Evolutionary conservation across 257 asterid genomes (phyloP).

Genomic region (Leptodermis oblonga): DNA sequence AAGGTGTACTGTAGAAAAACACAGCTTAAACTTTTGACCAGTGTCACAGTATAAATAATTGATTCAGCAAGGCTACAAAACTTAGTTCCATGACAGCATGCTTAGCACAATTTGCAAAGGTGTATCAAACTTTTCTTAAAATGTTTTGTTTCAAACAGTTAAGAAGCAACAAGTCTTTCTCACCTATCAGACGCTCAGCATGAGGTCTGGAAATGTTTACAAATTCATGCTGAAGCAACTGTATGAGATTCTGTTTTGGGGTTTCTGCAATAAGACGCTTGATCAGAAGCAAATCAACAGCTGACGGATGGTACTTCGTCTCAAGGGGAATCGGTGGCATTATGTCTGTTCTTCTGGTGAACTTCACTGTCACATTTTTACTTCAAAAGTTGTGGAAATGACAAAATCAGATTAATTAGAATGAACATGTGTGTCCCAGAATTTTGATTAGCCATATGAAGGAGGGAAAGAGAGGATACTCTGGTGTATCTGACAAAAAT

Average conservation of each 20-base stretch:
- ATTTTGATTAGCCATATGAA: not conserved
- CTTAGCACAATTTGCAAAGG: not conserved
- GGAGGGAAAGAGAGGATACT: constrained; percentile 46
- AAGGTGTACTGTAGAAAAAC: not conserved
- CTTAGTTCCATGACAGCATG: not conserved
- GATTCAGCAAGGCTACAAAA: not conserved
- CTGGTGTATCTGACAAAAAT: constrained; percentile 77
- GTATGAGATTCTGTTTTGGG: constrained; percentile 63
- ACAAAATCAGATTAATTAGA: constrained; percentile 5
- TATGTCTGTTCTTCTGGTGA: constrained; percentile 80
- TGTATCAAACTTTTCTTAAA: not conserved
- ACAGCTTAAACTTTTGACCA: not conserved
- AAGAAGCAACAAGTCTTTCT: constrained; percentile 14
- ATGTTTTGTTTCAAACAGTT: not conserved
- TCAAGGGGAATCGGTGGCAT: constrained; percentile 93
- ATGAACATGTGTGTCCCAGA: constrained; percentile 11
- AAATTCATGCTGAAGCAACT: constrained; percentile 89
- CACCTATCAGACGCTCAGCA: constrained; percentile 88
- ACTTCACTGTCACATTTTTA: constrained; percentile 61
- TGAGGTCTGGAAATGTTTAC: constrained; percentile 73
- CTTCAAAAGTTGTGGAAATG: constrained; percentile 31
- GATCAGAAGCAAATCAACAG: constrained; percentile 86
- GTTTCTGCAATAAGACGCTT: constrained; percentile 84
- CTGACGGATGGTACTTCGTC: constrained; percentile 94
- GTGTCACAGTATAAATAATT: not conserved